Evolutionary conservation across 2,329 filamentous ascomycete genomes (phyloP), one percentile per base, ranked within the genome.

Genomic region (Claviceps pusilla): DNA sequence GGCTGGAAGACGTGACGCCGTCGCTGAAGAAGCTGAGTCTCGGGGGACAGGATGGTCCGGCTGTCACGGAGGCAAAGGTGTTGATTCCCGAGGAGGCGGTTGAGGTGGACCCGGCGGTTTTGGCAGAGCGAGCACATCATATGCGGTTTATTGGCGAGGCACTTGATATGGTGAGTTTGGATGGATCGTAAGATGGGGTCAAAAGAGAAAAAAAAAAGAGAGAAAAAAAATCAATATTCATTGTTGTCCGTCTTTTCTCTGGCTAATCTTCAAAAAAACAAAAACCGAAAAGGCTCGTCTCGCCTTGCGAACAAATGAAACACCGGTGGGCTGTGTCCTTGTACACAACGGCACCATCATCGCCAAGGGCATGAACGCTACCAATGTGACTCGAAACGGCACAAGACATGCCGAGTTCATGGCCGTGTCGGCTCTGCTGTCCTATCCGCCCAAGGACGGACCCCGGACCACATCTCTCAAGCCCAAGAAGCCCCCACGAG

Each of bases 331-430:
- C 50, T 98, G 93, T 69, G 89, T 98, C 37, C 83, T 98, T 53
- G 90, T 97, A 28, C 79, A 89, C 65, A 71, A 87, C 33, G 84
- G 82, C 59, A 76, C 81, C 60, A 78, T 96, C 59, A 89, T 98
- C 59, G 90, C 88, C 46, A 80, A 79, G 58, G 93, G 93, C 58
- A 96, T 96, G 87, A 98, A 98, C 64, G 93, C 94, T 59, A 98
- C 93, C 53, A 98, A 96, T 64, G 78, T 87, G 61, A 93, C 87
- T 31, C 82, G 91, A 50, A 83, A 95, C 73, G 93, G 93, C 48
- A 97, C 93, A 49, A 83, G 90, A 31, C 93, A 98, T 69, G 93
- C 93, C 48, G 93, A 98, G 68, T 94, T 97, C 65, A 84, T 97
- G 70, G 93, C 90, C 50, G 77, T 98, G 49, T 74, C 72, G 19